Base-by-base conservation (phyloP, 495 filamentous ascomycete genomes). In the Rhypophila decipiens region DNA sequence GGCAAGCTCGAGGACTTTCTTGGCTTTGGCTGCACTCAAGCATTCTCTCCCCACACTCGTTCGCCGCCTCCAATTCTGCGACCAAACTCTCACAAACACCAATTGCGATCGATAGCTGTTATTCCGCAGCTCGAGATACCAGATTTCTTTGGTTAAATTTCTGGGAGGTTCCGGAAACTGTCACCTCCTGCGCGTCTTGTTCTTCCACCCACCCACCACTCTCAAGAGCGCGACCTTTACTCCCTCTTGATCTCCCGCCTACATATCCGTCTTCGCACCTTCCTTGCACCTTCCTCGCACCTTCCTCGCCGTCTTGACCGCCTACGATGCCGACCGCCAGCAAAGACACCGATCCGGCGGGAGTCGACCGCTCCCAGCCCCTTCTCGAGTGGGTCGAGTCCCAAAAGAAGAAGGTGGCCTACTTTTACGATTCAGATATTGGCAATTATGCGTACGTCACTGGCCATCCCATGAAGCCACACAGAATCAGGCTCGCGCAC, bases 401-500 rank as follows among this genome's bases (percentile, higher is more conserved):
- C 23, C 52, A 55, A 45, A 67, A 66, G 51, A 91, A 90, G 63
- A 84, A 85, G 51, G 86, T 95, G 39, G 90, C 90, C 22, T 95
- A 96, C 69, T 96, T 96, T 72, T 96, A 96, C 77, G 90, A 96
- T 65, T 90, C 87, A 1, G 90, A 96, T 72, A 90, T 96, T 61
- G 90, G 90, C 47, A 96, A 95, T 63, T 80, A 96, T 74, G 93
- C 93, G 62, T 99, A 99, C 64, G 87, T 95, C 51, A 90, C 93
- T 17, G 93, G 93, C 21, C 93, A 99, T 72, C 93, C 93, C 15
- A 99, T 99, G 93, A 99, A 99, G 73, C 93, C 93, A 13, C 93
- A 98, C 72, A 84, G 93, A 38, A 97, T 99, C 67, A 82, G 93
- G 53, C 84, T 99, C 77, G 88, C 93, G 34, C 93, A 99, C 72